These are phyloP conservation scores for Aspergillus ochraceus DNA, from an alignment of 2,329 filamentous ascomycete genomes.

Conservation along the genomic window DNA sequence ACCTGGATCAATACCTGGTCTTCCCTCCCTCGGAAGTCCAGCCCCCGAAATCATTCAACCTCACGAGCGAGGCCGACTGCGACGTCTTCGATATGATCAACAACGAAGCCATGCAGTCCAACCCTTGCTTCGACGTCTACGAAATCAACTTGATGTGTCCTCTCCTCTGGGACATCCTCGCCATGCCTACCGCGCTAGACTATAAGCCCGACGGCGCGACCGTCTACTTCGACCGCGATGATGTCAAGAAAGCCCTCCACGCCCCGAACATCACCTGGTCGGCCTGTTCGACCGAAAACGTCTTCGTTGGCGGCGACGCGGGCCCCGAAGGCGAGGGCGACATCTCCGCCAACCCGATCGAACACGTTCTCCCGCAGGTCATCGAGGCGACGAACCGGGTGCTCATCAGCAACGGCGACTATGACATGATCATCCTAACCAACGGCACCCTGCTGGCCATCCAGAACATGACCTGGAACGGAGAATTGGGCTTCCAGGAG, in stretches of 20 bases:
- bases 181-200: conserved; percentile 53
- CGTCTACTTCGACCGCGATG: conserved; percentile 70
- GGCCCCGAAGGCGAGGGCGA: conserved; percentile 38
- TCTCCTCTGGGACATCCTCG: conserved; percentile 66
- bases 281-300: conserved; percentile 37
- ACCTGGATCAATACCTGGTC: conserved; percentile 53
- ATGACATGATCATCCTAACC: conserved; percentile 69
- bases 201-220: conserved; percentile 64
- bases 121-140: conserved; percentile 81
- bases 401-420: conserved; percentile 70
- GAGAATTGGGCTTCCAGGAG: conserved; percentile 67
- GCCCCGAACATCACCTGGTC: conserved; percentile 42
- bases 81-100: conserved; percentile 59
- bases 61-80: conserved; percentile 51
- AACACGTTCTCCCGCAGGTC: conserved; percentile 47
- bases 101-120: conserved; percentile 56
- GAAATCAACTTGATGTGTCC: conserved; percentile 73
- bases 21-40: conserved; percentile 48
- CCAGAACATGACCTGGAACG: conserved; percentile 83
- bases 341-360: conserved; percentile 53
- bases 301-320: conserved; percentile 47
- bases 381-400: conserved; percentile 64
- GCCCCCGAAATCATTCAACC: conserved; percentile 60
- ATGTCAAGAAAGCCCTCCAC: conserved; percentile 69
- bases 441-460: conserved; percentile 72